phyloP scores from a whole-genome alignment of 1,139 yeast species.

The Yamadazyma epiphylla region DNA sequence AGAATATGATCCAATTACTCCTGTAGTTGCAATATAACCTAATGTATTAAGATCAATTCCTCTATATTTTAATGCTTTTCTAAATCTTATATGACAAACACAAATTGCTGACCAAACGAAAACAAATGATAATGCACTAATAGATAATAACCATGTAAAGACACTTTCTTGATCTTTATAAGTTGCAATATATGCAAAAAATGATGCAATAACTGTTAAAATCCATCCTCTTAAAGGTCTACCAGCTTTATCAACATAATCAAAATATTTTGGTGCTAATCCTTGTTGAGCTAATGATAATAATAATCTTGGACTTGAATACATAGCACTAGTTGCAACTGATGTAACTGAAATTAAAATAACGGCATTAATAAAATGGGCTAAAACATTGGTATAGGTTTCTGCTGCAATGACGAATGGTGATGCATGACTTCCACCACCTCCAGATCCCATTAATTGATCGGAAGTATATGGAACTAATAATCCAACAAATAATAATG shows the following conservation, averaged over 20 bases:
- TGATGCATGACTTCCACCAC: slow-evolving; percentile 36
- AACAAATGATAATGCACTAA: slow-evolving; percentile 41
- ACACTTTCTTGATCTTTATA: slow-evolving; percentile 38
- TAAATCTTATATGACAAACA: slow-evolving; percentile 38
- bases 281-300: slow-evolving; percentile 43
- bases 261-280: slow-evolving; percentile 39
- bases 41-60: slow-evolving; percentile 31
- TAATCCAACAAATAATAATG: slow-evolving; percentile 39
- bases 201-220: slow-evolving; percentile 28
- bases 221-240: slow-evolving; percentile 41
- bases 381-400: slow-evolving; percentile 34
- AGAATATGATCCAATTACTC: slow-evolving; percentile 36
- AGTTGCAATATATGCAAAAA: slow-evolving; percentile 34
- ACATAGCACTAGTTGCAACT: slow-evolving; percentile 43
- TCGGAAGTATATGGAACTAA: slow-evolving; percentile 39
- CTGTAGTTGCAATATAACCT: slow-evolving; percentile 40
- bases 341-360: slow-evolving; percentile 44
- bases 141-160: slow-evolving; percentile 42
- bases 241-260: slow-evolving; percentile 40
- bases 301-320: slow-evolving; percentile 42
- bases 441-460: slow-evolving; percentile 36
- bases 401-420: slow-evolving; percentile 46
- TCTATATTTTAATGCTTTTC: slow-evolving; percentile 36
- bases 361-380: slow-evolving; percentile 41
- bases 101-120: slow-evolving; percentile 44